Evolutionary conservation across 306 rosid genomes (phyloP), one percentile per base, ranked within the genome.

Genomic region (Prunus salicina): DNA sequence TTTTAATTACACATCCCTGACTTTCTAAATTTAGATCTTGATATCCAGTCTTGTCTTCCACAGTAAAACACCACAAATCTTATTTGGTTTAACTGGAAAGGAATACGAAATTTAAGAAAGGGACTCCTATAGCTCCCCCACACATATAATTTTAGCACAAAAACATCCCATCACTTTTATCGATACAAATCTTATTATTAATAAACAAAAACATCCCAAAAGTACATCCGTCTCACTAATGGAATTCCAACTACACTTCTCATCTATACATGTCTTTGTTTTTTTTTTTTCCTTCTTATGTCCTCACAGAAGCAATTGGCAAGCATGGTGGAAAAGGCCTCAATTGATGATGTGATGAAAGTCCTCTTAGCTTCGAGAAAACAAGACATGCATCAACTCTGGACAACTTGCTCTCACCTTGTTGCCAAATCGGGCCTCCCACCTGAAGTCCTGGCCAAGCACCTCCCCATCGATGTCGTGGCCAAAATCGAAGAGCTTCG

Each of bases 321-420:
- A 2, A 92, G 91, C 91, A 96, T 96, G 97, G 99, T 96, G 41
- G 98, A 96, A 86, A 92, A 96, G 77, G 93, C 97, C 46, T 96
- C 99, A 0, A 89, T 96, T 51, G 99, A 96, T 72, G 99, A 96
- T 82, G 99, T 96, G 27, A 96, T 96, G 99, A 96, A 92, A 76
- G 99, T 96, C 12, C 83, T 96, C 0, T 20, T 92, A 30, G 99
- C 98, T 11, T 96, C 99, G 12, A 89, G 96, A 76, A 92, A 92
- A 81, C 98, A 92, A 88, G 98, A 96, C 89, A 92, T 96, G 98
- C 98, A 96, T 13, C 98, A 92, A 22, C 93, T 96, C 1, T 96
- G 99, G 99, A 84, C 89, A 19, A 96, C 98, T 6, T 96, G 99
- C 81, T 92, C 99, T 43, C 98, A 91, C 75, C 87, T 92, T 0